Evolutionary conservation across 805 yeast species (phyloP).

Genomic region (Saccharomycopsis sp.): DNA sequence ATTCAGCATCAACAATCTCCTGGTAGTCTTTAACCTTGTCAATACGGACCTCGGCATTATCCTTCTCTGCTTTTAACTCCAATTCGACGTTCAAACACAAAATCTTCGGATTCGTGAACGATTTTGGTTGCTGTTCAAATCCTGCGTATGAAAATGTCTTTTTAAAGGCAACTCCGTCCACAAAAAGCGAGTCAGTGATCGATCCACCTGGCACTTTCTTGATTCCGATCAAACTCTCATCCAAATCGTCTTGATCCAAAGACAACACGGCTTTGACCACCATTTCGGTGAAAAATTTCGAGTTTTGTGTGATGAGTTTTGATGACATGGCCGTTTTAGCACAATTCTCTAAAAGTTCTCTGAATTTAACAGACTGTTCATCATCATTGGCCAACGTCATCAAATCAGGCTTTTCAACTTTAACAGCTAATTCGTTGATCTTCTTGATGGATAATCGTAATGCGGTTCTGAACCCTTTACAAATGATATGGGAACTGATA

Average conservation of each 20-base stretch:
- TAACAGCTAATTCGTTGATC: constrained; percentile 69
- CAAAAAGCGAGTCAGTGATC: constrained; percentile 84
- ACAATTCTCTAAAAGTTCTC: constrained; percentile 71
- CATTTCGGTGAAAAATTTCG: constrained; percentile 89
- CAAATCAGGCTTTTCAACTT: constrained; percentile 39
- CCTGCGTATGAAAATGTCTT: constrained; percentile 98
- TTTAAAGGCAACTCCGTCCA: constrained; percentile 94
- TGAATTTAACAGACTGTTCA: constrained; percentile 38
- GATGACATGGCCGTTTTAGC: constrained; percentile 98
- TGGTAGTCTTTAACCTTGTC: constrained; percentile 92
- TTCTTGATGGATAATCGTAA: constrained; percentile 66
- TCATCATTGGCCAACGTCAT: constrained; percentile 34
- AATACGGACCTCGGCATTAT: constrained; percentile 96
- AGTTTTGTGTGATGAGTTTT: constrained; percentile 80
- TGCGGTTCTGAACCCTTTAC: constrained; percentile 83
- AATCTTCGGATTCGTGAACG: constrained; percentile 71
- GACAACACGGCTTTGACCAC: constrained; percentile 92
- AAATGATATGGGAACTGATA: constrained; percentile 81
- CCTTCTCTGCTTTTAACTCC: constrained; percentile 96
- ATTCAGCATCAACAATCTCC: constrained; percentile 97
- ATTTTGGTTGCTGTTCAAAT: constrained; percentile 96
- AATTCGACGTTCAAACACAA: constrained; percentile 84
- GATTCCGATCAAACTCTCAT: constrained; percentile 87
- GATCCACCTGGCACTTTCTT: constrained; percentile 95
- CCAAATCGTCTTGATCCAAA: constrained; percentile 76